Conservation (phyloP, 495 filamentous ascomycete species). For the Neurospora hispaniola region DNA sequence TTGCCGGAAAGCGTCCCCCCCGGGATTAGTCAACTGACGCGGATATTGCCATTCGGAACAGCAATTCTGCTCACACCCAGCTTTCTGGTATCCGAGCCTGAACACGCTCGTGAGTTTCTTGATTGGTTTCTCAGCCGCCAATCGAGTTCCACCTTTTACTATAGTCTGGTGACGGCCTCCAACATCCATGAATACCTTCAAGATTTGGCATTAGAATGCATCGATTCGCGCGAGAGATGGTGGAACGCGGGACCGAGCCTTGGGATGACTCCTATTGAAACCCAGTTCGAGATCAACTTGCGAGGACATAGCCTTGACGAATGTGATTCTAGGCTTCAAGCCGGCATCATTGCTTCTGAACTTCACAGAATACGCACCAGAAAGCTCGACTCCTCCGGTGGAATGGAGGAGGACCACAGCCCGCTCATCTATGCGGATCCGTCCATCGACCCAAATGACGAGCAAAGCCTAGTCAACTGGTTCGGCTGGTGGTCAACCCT, state of each 20-base stretch:
- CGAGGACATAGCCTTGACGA: constrained; percentile 15
- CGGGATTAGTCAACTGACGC: constrained; percentile 28
- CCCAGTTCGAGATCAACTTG: constrained; percentile 9
- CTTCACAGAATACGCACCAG: constrained; percentile 9
- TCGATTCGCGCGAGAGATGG: constrained; percentile 19
- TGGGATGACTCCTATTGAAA: neutral
- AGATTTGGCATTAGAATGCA: constrained; percentile 30
- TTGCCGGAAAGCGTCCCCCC: neutral
- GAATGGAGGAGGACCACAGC: constrained; percentile 23
- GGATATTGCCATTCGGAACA: constrained; percentile 47
- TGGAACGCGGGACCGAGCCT: neutral
- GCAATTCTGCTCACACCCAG: constrained; percentile 56
- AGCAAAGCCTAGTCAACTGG: constrained; percentile 42
- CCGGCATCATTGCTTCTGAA: constrained; percentile 15
- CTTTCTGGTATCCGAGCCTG: constrained; percentile 42
- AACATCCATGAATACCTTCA: constrained; percentile 34
- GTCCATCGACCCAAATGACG: constrained; percentile 40
- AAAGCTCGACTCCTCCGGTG: constrained; percentile 5
- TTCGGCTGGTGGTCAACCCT: constrained; percentile 42
- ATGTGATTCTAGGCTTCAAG: constrained; percentile 16
- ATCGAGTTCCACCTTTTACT: constrained; percentile 7
- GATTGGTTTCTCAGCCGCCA: constrained; percentile 40
- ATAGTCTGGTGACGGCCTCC: constrained; percentile 24
- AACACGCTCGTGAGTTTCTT: constrained; percentile 40
- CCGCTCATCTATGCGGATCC: constrained; percentile 31